Percentiles rank a stretch among this genome's conserved stretches.
phyloP scores from a whole-genome alignment of 352 stramenopile species.

The Blastocystis sp. region DNA sequence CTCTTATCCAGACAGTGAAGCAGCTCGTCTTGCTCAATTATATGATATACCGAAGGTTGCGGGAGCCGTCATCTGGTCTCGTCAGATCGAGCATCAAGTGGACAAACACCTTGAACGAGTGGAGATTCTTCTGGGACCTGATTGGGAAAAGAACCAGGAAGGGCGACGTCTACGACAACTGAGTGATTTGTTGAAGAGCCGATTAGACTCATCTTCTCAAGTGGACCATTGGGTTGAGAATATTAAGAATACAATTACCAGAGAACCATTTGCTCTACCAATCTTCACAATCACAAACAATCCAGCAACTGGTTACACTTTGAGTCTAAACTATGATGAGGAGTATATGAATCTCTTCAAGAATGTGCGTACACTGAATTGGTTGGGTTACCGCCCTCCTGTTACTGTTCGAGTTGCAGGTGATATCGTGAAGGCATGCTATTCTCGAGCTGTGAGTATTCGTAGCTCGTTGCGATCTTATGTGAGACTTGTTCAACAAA shows the following conservation, averaged over 20 bases:
- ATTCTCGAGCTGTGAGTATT: conserved; percentile 92
- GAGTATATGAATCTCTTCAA: conserved; percentile 95
- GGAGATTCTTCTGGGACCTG: conserved; percentile 89
- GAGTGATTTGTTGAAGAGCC: background rate
- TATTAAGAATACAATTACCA: conserved; percentile 12
- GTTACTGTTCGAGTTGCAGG: conserved; percentile 90
- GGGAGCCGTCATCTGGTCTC: conserved; percentile 97
- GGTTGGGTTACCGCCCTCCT: conserved; percentile 92
- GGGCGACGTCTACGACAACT: conserved; percentile 75
- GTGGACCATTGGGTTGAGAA: conserved; percentile 8
- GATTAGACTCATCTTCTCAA: background rate
- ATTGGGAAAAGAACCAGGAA: conserved; percentile 94
- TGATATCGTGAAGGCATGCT: conserved; percentile 92
- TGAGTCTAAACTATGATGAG: conserved; percentile 90
- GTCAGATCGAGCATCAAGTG: conserved; percentile 98
- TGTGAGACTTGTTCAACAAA: conserved; percentile 72
- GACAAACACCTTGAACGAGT: conserved; percentile 91
- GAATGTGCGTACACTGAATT: conserved; percentile 96
- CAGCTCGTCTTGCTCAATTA: conserved; percentile 86
- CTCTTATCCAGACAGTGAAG: conserved; percentile 92
- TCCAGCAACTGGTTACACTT: conserved; percentile 71
- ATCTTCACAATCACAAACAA: conserved; percentile 49
- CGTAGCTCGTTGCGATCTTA: conserved; percentile 93
- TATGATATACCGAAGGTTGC: conserved; percentile 93
- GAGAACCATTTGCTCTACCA: background rate